phyloP scores from a whole-genome alignment of 2,329 filamentous ascomycete species.

The Venturia nashicola region DNA sequence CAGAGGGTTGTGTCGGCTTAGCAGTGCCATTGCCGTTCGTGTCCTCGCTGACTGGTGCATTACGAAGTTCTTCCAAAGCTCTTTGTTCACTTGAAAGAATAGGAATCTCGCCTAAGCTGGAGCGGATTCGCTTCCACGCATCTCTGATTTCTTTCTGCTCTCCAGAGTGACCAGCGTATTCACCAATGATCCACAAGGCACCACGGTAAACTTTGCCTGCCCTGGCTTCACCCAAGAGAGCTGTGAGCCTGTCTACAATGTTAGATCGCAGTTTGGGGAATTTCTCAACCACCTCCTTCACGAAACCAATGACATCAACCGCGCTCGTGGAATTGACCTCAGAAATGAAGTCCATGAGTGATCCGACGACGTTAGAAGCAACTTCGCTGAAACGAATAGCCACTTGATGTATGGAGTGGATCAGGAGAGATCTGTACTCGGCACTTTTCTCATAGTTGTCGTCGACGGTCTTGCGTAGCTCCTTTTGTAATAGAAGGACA shows the following conservation, averaged over 20 bases:
- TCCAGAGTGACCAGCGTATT: constrained; percentile 58
- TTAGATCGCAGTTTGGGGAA: constrained; percentile 81
- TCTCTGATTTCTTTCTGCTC: constrained; percentile 90
- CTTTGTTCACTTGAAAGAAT: constrained; percentile 92
- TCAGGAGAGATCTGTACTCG: constrained; percentile 88
- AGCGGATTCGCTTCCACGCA: constrained; percentile 90
- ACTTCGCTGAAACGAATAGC: constrained; percentile 99
- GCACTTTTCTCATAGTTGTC: constrained; percentile 44
- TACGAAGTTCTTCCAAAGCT: constrained; percentile 65
- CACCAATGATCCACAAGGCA: constrained; percentile 93
- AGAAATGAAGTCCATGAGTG: constrained; percentile 92
- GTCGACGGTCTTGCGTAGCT: constrained; percentile 92
- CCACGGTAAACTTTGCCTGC: constrained; percentile 96
- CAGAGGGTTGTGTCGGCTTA: constrained; percentile 63
- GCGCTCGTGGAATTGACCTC: constrained; percentile 87
- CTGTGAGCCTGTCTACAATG: constrained; percentile 79
- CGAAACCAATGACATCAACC: constrained; percentile 95
- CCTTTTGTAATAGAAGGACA: constrained; percentile 90
- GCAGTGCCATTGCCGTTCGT: constrained; percentile 56
- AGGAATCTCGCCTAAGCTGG: constrained; percentile 90
- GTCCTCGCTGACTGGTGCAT: constrained; percentile 56
- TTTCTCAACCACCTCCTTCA: constrained; percentile 97
- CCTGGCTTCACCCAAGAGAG: constrained; percentile 82
- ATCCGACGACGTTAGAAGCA: constrained; percentile 86
- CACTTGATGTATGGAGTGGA: constrained; percentile 95